Evolutionary conservation across 345 rosid species (phyloP), one percentile per base, ranked within the genome.

Genomic region (Turritis glabra): DNA sequence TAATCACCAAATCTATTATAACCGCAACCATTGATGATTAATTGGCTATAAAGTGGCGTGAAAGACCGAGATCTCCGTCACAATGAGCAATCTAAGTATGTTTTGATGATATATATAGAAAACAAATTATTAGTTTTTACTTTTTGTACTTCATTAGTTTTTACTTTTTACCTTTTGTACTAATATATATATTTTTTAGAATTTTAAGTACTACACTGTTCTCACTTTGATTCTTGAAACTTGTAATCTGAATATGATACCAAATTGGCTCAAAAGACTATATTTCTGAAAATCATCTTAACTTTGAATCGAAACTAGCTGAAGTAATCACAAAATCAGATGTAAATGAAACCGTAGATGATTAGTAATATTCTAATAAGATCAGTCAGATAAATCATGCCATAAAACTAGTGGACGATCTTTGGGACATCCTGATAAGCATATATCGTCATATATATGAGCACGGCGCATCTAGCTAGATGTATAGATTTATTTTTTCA

Each of bases 321-420:
- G 64, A 76, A 68, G 70, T 21, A 61, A 60, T 52, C 38, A 53
- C 30, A 29, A 61, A 62, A 76, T 53, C 32, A 18, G 68, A 69
- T 69, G 65, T 54, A 76, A 76, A 53, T 71, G 75, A 76, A 76
- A 76, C 71, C 71, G 80, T 69, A 63, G 59, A 44, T 76, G 59
- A 63, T 70, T 69, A 76, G 52, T 69, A 54, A 13, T 69, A 69
- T 53, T 76, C 65, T 61, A 62, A 53, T 9, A 54, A 15, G 65
- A 76, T 44, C 71, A 43, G 32, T 62, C 13, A 53, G 18, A 13
- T 53, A 46, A 69, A 76, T 53, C 29, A 47, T 37, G 55, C 53
- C 29, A 38, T 11, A 50, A 68, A 61, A 76, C 26, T 62, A 76
- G 75, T 76, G 75, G 75, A 14, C 75, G 21, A 61, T 9, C 21